phyloP scores from a whole-genome alignment of 2,329 filamentous ascomycete genomes.

The Fusarium humuli region DNA sequence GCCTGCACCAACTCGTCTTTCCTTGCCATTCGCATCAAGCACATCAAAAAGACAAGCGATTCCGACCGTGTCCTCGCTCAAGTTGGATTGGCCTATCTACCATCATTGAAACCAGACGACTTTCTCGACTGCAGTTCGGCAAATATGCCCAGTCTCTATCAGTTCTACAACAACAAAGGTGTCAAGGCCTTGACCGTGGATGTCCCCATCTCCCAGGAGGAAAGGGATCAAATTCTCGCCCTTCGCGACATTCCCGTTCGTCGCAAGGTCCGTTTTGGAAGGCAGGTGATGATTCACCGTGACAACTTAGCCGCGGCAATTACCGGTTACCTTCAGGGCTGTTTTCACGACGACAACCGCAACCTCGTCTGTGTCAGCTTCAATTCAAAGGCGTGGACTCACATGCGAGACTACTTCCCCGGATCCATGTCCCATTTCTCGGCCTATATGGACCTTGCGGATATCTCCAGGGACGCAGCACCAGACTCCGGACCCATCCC shows the following conservation, averaged over 20 bases:
- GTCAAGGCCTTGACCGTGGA: not conserved
- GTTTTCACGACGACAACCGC: fast-evolving
- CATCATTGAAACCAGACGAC: not conserved
- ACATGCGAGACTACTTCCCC: constrained; percentile 11
- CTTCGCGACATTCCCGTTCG: no score
- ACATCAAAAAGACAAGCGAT: not conserved
- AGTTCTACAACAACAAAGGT: constrained; percentile 6
- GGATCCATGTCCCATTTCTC: constrained; percentile 20
- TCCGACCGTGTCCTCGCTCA: constrained; percentile 30
- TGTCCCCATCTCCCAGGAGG: no score
- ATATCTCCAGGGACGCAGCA: constrained; percentile 27
- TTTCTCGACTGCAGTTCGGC: not conserved
- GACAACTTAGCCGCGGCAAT: not conserved
- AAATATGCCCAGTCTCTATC: not conserved
- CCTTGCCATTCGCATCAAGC: not conserved
- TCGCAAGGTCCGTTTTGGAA: no score
- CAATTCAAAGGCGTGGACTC: constrained; percentile 26
- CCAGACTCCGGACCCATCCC: not conserved
- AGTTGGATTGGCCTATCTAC: constrained; percentile 28
- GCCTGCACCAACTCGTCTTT: not conserved
- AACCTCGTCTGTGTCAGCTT: constrained; percentile 14
- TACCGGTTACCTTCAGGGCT: constrained; percentile 10
- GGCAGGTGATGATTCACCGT: no score
- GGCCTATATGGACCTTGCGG: constrained; percentile 24
- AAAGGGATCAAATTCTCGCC: no score